These are phyloP conservation scores for Debaryomyces sp. DNA, from an alignment of 1,139 yeast species.

Conservation along the genomic window DNA sequence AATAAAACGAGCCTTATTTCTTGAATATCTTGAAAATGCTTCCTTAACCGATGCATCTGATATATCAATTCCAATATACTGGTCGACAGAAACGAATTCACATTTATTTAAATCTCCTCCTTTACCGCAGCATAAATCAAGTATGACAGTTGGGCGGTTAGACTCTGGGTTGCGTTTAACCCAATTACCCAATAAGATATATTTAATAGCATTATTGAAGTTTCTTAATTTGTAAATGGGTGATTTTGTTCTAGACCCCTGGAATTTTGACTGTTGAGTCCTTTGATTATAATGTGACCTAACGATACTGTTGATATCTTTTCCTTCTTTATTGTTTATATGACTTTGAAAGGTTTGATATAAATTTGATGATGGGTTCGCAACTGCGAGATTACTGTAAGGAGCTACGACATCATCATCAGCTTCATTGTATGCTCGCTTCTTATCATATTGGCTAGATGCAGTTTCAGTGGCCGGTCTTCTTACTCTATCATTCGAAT, in stretches of 20 bases:
- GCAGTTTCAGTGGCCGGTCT: slow-evolving; percentile 3
- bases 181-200: slow-evolving; percentile 76
- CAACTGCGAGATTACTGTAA: slow-evolving; percentile 33
- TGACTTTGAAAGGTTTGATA: slow-evolving; percentile 48
- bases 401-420: slow-evolving; percentile 26
- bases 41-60: slow-evolving; percentile 87
- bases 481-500: slow-evolving; percentile 1
- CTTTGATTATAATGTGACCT: slow-evolving; percentile 85
- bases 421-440: slow-evolving; percentile 14
- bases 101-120: slow-evolving; percentile 97
- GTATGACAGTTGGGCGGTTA: slow-evolving; percentile 44
- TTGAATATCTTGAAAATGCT: slow-evolving; percentile 72
- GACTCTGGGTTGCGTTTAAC: slow-evolving; percentile 50
- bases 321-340: slow-evolving; percentile 35
- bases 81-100: slow-evolving; percentile 70
- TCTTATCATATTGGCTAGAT: slow-evolving; percentile 8
- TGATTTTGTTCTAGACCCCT: slow-evolving; percentile 66
- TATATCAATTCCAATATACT: slow-evolving; percentile 88
- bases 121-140: slow-evolving; percentile 95
- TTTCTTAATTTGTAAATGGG: slow-evolving; percentile 85
- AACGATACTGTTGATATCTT: slow-evolving; percentile 61
- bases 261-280: slow-evolving; percentile 66
- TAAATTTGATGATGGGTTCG: slow-evolving; percentile 31
- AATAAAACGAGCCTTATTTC: slow-evolving; percentile 44
- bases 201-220: slow-evolving; percentile 90